Evolutionary conservation across 2,329 filamentous ascomycete genomes (phyloP), one percentile per base, ranked within the genome.

Genomic region (Beauveria sp.): DNA sequence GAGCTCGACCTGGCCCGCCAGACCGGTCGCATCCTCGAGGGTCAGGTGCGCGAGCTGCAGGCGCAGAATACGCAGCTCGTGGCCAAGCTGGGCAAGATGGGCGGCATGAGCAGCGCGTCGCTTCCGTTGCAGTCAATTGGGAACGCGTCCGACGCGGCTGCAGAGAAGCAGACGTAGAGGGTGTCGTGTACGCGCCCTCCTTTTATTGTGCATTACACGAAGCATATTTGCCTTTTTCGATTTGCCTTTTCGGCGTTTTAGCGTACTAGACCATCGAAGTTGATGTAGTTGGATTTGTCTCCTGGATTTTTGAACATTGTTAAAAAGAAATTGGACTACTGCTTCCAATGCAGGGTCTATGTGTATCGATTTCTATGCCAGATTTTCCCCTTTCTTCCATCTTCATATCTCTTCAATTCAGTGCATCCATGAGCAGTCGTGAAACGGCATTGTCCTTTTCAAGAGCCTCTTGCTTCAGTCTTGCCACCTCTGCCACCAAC

Each of bases 31-130:
- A 74, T 84, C 26, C 72, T 87, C n/a, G 78, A 77, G 63, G 73
- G 71, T 14, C 80, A 83, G 67, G 78, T 86, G 1, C 81, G 83
- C 7, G 79, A 84, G 66, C 70, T 87, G 50, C 84, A 87, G 74
- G 73, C 75, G 1, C 79, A 86, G 72, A 86, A 86, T 66, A 86
- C 84, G 3, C 75, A 76, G 73, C 74, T 87, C 2, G 82, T 81
- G 1, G 82, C 81, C 8, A 76, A 74, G 65, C 66, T 86, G 53
- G 83, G 83, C n/a, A 78, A 70, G 64, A 61, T 77, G 61, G 75
- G 74, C 12, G 52, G 52, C 34, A 16, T 30, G n/a, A 47, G 34
- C 46, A 40, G 52, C 34, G 30, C 52, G 26, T 30, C 46, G 22
- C 43, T 51, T 8, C 43, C 58, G 24, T 12, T 54, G 20, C n/a